Percentiles rank a stretch among this genome's conserved stretches.
Conservation (phyloP, 169 alveolate genomes). For the Cryptosporidium bovis region DNA sequence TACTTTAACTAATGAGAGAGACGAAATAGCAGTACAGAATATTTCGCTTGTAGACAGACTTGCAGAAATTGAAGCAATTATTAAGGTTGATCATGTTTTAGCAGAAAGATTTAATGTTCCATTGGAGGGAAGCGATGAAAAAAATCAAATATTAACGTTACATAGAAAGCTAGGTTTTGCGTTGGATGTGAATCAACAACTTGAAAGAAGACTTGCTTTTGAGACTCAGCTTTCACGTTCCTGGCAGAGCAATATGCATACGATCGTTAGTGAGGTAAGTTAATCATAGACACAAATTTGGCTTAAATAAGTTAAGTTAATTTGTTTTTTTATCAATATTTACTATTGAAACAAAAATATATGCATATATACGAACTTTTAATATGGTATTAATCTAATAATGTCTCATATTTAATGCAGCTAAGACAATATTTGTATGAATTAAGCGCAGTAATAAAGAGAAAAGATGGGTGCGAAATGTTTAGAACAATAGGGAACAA, state of each 20-base stretch:
- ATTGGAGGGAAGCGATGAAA: conserved; percentile 65
- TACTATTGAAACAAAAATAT: no score
- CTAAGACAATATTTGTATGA: conserved; percentile 69
- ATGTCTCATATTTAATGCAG: background rate
- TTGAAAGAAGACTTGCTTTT: conserved; percentile 80
- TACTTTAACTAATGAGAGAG: conserved; percentile 56
- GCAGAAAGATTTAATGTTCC: conserved; percentile 73
- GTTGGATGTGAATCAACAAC: conserved; percentile 79
- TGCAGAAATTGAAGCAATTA: conserved; percentile 71
- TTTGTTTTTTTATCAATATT: no score
- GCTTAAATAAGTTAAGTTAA: no score
- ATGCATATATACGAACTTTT: no score
- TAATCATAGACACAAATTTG: background rate
- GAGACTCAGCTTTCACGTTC: conserved; percentile 80
- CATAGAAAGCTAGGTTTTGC: conserved; percentile 73
- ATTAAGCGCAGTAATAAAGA: conserved; percentile 37
- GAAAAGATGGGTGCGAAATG: conserved; percentile 55
- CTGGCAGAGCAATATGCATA: conserved; percentile 81
- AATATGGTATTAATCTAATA: background rate
- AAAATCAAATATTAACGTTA: conserved; percentile 54
- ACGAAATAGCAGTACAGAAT: conserved; percentile 71
- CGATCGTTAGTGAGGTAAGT: conserved; percentile 81
- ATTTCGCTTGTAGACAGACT: conserved; percentile 56
- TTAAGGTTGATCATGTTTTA: conserved; percentile 63
- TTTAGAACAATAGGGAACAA: conserved; percentile 34